phyloP scores from a whole-genome alignment of 1,284 basidiomycete species.

The Microbotryum lychnidis-dioicae region DNA sequence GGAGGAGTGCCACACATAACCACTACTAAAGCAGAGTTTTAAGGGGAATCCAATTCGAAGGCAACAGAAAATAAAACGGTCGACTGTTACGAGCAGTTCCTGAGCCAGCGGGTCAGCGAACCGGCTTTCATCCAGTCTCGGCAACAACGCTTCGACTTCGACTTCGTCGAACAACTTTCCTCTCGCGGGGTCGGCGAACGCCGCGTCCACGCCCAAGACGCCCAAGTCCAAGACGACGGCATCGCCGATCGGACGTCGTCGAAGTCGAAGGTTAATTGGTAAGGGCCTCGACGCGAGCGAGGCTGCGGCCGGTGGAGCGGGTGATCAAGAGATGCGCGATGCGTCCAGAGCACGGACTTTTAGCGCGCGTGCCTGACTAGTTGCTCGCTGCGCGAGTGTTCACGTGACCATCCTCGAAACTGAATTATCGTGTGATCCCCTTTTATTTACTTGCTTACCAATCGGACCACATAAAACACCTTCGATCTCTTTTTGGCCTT shows the following conservation, averaged over 20 bases:
- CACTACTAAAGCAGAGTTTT: no score
- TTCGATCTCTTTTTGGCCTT: no score
- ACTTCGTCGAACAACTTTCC: constrained; percentile 23
- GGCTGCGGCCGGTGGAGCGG: constrained; percentile 34
- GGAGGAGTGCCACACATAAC: no score
- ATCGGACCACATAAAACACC: no score
- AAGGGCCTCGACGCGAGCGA: constrained; percentile 47
- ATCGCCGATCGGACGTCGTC: constrained; percentile 47
- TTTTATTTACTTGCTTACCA: no score
- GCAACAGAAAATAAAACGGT: no score
- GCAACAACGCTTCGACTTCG: constrained; percentile 39
- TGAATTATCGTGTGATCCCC: no score
- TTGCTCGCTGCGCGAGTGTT: no score
- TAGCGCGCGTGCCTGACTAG: no score
- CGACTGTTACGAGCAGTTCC: no score
- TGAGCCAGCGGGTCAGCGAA: neutral
- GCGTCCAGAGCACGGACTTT: neutral
- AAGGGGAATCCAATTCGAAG: no score
- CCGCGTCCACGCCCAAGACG: constrained; percentile 2
- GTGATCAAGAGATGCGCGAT: constrained; percentile 23
- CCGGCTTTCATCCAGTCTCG: constrained; percentile 16
- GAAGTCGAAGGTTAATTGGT: constrained; percentile 73
- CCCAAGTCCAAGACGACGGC: constrained; percentile 19
- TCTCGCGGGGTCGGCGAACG: constrained; percentile 38
- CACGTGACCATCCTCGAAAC: no score